These are phyloP conservation scores for Cardiospermum halicacabum DNA, from an alignment of 345 rosid species.

Conservation along the genomic window DNA sequence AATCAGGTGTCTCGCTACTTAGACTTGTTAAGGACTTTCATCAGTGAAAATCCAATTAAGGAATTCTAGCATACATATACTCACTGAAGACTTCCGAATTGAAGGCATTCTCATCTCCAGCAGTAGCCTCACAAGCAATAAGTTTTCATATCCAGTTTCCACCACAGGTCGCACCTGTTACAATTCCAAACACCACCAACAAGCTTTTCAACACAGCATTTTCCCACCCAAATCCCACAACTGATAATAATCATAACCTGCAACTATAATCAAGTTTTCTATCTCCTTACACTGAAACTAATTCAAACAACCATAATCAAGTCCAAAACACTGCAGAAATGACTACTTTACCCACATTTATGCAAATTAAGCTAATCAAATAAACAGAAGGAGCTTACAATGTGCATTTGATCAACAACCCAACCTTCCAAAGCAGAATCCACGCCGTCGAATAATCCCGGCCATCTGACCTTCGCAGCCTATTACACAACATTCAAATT, in stretches of 20 bases:
- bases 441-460: slow-evolving; percentile 56
- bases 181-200: slow-evolving; percentile 10
- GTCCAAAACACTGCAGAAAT: no score
- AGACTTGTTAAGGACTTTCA: background rate
- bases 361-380: background rate
- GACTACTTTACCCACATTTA: background rate
- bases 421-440: slow-evolving; percentile 63
- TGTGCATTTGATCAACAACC: slow-evolving; percentile 86
- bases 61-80: slow-evolving; percentile 19
- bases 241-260: background rate
- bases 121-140: slow-evolving; percentile 73
- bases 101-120: slow-evolving; percentile 67
- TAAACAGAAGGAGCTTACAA: slow-evolving; percentile 29
- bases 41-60: background rate
- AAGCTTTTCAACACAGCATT: background rate
- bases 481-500: slow-evolving; percentile 4
- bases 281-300: background rate
- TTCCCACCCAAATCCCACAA: background rate
- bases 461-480: slow-evolving; percentile 93
- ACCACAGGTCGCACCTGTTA: slow-evolving; percentile 89
- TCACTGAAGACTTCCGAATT: slow-evolving; percentile 69
- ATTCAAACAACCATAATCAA: background rate
- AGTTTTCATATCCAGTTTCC: slow-evolving; percentile 88
- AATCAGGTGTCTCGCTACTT: slow-evolving; percentile 15
- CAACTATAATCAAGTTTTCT: no score